phyloP scores from a whole-genome alignment of 306 rosid genomes.

The Fragaria vesca region DNA sequence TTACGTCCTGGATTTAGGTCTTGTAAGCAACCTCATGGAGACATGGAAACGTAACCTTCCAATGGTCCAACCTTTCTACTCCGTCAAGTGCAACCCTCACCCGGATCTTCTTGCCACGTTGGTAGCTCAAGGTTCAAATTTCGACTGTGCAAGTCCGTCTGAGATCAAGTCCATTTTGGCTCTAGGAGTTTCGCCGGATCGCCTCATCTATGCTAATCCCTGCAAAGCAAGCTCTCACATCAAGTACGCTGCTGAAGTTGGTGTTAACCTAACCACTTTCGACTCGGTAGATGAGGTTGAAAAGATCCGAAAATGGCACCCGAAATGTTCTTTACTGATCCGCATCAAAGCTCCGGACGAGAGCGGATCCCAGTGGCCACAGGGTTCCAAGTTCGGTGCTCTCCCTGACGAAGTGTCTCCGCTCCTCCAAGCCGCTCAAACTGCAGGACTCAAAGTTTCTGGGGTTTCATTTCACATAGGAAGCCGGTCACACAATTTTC shows the following conservation, averaged over 20 bases:
- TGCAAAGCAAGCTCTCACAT: conserved; percentile 58
- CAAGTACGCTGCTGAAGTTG: conserved; percentile 42
- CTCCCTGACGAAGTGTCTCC: conserved; percentile 37
- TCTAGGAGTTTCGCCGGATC: conserved; percentile 51
- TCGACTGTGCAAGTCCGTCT: conserved; percentile 55
- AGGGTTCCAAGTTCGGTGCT: conserved; percentile 53
- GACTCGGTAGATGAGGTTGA: conserved; percentile 43
- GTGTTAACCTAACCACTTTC: conserved; percentile 56
- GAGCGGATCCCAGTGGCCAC: conserved; percentile 23
- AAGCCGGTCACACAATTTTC: conserved; percentile 35
- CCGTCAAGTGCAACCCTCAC: conserved; percentile 58
- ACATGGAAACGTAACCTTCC: conserved; percentile 46
- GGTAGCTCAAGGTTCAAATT: conserved; percentile 45
- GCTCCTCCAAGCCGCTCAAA: conserved; percentile 45
- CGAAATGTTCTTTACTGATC: conserved; percentile 38
- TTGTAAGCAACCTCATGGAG: conserved; percentile 26
- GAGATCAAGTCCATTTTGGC: conserved; percentile 54
- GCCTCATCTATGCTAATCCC: conserved; percentile 54
- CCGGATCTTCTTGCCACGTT: conserved; percentile 35
- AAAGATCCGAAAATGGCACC: conserved; percentile 44
- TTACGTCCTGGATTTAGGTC: conserved; percentile 34
- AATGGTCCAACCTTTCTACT: conserved; percentile 42
- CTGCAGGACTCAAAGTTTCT: conserved; percentile 18
- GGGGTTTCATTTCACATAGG: conserved; percentile 71
- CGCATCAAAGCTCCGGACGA: conserved; percentile 46